Conservation (phyloP, 352 stramenopile genomes). For the Globisporangium viniferum region DNA sequence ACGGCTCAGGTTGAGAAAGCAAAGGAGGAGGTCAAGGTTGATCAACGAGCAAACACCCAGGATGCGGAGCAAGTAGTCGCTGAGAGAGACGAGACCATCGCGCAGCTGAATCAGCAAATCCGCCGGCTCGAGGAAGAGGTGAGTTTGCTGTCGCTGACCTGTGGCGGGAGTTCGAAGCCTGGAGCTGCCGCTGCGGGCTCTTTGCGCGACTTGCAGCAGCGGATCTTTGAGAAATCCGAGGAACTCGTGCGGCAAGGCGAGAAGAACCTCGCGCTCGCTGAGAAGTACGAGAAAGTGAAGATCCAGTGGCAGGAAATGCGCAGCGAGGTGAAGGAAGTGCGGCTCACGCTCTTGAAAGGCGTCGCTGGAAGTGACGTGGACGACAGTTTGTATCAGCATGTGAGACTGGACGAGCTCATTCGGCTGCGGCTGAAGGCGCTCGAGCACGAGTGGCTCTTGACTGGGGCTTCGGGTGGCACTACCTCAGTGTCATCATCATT, state of each 20-base stretch:
- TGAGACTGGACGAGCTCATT: constrained; percentile 67
- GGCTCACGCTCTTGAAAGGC: constrained; percentile 44
- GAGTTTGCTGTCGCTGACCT: constrained; percentile 36
- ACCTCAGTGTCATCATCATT: not conserved
- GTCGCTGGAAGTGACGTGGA: constrained; percentile 54
- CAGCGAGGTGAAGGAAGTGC: constrained; percentile 50
- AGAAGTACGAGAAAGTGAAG: constrained; percentile 43
- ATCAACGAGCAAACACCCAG: not conserved
- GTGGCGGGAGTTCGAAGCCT: constrained; percentile 12
- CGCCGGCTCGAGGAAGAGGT: constrained; percentile 52
- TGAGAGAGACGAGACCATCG: constrained; percentile 34
- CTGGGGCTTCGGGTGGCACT: constrained; percentile 10
- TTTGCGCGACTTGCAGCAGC: constrained; percentile 56
- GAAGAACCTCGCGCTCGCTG: constrained; percentile 51
- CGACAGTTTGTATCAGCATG: constrained; percentile 61
- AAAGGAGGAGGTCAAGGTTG: not conserved
- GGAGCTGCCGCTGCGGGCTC: constrained; percentile 25
- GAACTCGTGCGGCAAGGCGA: constrained; percentile 75
- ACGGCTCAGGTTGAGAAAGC: not conserved
- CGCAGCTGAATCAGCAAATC: constrained; percentile 31
- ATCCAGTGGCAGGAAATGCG: constrained; percentile 38
- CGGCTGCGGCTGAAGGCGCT: constrained; percentile 61
- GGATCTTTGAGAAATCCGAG: constrained; percentile 69
- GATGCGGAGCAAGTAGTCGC: constrained; percentile 34
- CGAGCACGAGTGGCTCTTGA: constrained; percentile 60